Conservation (phyloP, 2,329 filamentous ascomycete species). For the Botrytis cinerea region DNA sequence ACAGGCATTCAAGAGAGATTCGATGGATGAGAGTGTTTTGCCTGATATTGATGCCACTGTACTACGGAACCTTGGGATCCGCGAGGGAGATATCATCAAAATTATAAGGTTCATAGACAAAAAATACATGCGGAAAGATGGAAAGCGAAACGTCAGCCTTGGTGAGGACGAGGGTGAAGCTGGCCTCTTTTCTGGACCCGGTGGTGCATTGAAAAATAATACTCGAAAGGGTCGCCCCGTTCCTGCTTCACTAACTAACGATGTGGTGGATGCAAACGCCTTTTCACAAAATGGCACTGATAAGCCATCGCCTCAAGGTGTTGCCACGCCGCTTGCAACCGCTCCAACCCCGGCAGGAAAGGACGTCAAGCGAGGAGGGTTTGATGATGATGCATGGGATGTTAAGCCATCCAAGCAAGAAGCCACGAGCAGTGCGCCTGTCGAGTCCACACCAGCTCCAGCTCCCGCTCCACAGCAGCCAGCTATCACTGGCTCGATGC, state of each 20-base stretch:
- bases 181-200: constrained; percentile 88
- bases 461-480: constrained; percentile 48
- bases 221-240: constrained; percentile 88
- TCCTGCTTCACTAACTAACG: constrained; percentile 80
- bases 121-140: constrained; percentile 70
- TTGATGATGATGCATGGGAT: constrained; percentile 97
- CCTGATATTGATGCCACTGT: constrained; percentile 84
- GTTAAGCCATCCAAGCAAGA: constrained; percentile 74
- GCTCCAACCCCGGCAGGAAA: constrained; percentile 48
- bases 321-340: constrained; percentile 49
- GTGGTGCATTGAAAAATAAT: constrained; percentile 90
- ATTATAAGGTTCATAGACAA: constrained; percentile 87
- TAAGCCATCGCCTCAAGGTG: constrained; percentile 46
- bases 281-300: constrained; percentile 61
- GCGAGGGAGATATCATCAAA: constrained; percentile 94
- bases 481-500: constrained; percentile 68
- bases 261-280: constrained; percentile 83
- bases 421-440: constrained; percentile 43
- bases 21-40: constrained; percentile 92
- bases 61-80: constrained; percentile 84
- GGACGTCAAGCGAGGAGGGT: constrained; percentile 60
- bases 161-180: constrained; percentile 56
- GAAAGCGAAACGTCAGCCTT: constrained; percentile 55
- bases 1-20: constrained; percentile 83
- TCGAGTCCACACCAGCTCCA: constrained; percentile 43